phyloP scores from a whole-genome alignment of 257 asterid species.

The Fraxinus pennsylvanica region DNA sequence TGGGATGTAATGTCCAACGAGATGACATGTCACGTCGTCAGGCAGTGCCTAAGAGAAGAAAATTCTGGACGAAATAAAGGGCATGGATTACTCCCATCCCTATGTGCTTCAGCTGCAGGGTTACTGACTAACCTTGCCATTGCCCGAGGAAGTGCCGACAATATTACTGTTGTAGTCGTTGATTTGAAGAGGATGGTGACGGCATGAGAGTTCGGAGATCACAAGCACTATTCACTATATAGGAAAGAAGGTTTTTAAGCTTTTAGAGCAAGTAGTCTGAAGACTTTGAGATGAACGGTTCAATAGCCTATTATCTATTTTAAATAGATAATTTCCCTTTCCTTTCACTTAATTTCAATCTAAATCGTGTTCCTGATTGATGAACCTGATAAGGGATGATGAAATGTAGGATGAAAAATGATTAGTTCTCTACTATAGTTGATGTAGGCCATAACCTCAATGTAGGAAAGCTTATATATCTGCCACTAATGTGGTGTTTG shows the following conservation, averaged over 20 bases:
- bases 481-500: neutral
- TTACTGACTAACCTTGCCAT: conserved; percentile 19
- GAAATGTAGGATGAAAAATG: neutral
- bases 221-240: neutral
- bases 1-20: conserved; percentile 39
- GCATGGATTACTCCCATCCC: neutral
- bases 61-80: neutral
- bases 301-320: neutral
- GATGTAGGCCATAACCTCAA: neutral
- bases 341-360: neutral
- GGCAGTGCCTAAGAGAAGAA: conserved; percentile 25
- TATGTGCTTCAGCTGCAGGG: neutral
- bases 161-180: conserved; percentile 23
- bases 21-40: conserved; percentile 31
- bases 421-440: neutral
- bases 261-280: neutral
- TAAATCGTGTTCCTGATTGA: neutral
- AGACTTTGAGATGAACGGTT: neutral
- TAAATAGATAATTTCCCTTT: neutral
- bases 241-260: neutral
- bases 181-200: conserved; percentile 14
- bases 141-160: conserved; percentile 18
- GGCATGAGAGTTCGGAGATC: neutral
- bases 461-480: neutral
- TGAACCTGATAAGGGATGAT: neutral